A percentile compares a stretch with the other conserved stretches of the same genome.
Evolutionary conservation across 495 filamentous ascomycete genomes (phyloP).

Genomic region (Trichoderma virens): DNA sequence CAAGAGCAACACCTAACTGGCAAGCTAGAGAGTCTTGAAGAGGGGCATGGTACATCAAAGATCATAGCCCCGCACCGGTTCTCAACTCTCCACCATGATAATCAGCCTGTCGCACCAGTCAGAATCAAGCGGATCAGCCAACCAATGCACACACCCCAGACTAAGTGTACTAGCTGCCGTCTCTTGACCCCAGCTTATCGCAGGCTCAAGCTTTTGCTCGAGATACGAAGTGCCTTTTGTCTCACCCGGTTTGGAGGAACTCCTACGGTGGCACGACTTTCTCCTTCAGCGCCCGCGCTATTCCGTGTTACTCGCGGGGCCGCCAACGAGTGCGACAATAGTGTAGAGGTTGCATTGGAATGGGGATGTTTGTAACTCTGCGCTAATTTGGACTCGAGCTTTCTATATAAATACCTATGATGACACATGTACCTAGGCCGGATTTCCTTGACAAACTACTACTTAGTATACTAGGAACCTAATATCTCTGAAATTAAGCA

Average conservation of each 20-base stretch:
- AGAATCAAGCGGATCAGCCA: not conserved
- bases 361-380: not conserved
- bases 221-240: not conserved
- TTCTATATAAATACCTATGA: not conserved
- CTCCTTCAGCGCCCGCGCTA: not conserved
- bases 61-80: slow-evolving; percentile 1
- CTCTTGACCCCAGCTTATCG: not conserved
- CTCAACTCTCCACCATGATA: not conserved
- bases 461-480: not conserved
- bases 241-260: no score
- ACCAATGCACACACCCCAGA: not conserved
- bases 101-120: not conserved
- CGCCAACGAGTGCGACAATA: not conserved
- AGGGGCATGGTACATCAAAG: not conserved
- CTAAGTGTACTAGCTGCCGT: not conserved
- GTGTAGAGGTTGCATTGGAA: not conserved
- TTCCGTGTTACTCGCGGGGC: not conserved
- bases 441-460: not conserved
- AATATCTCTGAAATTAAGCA: not conserved
- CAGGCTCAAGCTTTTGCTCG: not conserved
- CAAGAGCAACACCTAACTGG: not conserved
- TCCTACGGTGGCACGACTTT: not conserved
- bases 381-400: not conserved
- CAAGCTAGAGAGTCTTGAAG: not conserved
- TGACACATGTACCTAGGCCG: not conserved